Conservation (phyloP, 495 filamentous ascomycete genomes). For the Coniosporium apollinis region DNA sequence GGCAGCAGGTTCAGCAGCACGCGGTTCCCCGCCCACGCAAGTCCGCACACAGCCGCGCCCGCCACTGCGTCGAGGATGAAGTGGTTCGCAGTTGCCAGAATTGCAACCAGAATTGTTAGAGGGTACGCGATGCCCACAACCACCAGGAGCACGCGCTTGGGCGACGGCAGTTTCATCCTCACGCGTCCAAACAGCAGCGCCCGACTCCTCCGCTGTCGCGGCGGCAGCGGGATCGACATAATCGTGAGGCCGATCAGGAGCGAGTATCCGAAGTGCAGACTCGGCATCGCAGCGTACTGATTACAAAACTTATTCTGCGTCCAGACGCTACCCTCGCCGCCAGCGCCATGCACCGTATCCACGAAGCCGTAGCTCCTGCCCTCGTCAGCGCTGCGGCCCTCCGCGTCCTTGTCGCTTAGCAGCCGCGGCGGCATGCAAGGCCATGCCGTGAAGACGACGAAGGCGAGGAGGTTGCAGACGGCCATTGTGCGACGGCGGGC, state of each 20-base stretch:
- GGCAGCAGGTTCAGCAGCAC: constrained; percentile 42
- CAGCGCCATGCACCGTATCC: constrained; percentile 53
- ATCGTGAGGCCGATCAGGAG: constrained; percentile 59
- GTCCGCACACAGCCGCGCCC: constrained; percentile 38
- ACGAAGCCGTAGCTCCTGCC: constrained; percentile 49
- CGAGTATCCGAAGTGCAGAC: constrained; percentile 65
- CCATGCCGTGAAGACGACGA: constrained; percentile 61
- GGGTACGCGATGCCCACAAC: constrained; percentile 46
- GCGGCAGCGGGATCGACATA: constrained; percentile 33
- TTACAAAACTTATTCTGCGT: constrained; percentile 55
- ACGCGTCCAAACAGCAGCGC: constrained; percentile 4
- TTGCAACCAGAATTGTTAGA: constrained; percentile 44
- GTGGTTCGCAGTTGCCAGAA: constrained; percentile 60
- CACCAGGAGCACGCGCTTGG: constrained; percentile 30
- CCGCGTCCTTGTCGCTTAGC: constrained; percentile 34
- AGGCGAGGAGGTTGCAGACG: constrained; percentile 58
- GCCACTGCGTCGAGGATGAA: constrained; percentile 50
- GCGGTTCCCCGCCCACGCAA: constrained; percentile 42
- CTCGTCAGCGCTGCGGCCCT: constrained; percentile 28
- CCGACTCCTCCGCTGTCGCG: constrained; percentile 6
- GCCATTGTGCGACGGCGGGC: constrained; percentile 52
- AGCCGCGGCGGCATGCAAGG: constrained; percentile 70
- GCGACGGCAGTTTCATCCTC: constrained; percentile 19
- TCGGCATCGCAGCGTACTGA: constrained; percentile 63
- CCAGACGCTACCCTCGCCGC: constrained; percentile 51